Evolutionary conservation across 2,329 filamentous ascomycete species (phyloP).

Genomic region (Thielaviopsis euricoi): DNA sequence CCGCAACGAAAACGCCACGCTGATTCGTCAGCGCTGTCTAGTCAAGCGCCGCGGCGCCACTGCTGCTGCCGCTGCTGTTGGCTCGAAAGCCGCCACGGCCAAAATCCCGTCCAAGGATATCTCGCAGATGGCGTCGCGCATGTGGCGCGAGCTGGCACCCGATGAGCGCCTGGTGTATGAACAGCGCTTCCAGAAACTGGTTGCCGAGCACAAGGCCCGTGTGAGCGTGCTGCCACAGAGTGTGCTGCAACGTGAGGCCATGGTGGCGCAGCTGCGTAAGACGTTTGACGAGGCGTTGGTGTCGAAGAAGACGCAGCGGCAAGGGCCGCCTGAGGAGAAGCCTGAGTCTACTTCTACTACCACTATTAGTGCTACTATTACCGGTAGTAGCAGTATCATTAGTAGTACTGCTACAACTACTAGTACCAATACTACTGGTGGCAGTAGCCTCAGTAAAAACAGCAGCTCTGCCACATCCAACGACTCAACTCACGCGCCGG

Average conservation of each 20-base stretch:
- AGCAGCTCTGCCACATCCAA: not conserved
- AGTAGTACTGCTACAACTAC: not conserved
- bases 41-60: slow-evolving; percentile 16
- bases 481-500: not conserved
- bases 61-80: no score
- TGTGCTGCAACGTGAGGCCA: slow-evolving; percentile 55
- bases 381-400: not conserved
- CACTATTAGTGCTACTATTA: not conserved
- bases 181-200: slow-evolving; percentile 38
- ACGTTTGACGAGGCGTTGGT: slow-evolving; percentile 36
- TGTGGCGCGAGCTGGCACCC: slow-evolving; percentile 80
- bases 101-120: slow-evolving; percentile 10
- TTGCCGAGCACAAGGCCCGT: slow-evolving; percentile 39
- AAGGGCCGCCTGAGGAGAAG: not conserved
- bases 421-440: not conserved
- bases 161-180: slow-evolving; percentile 59
- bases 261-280: slow-evolving; percentile 37
- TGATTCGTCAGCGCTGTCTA: slow-evolving; percentile 41
- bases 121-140: slow-evolving; percentile 53
- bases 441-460: not conserved
- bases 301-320: slow-evolving; percentile 15
- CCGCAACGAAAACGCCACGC: slow-evolving; percentile 62
- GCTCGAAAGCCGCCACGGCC: not conserved
- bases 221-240: slow-evolving; percentile 16
- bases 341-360: no score